These are phyloP conservation scores for Ambispora gerdemannii DNA, from an alignment of 192 early-diverging fungal species.

Conservation along the genomic window DNA sequence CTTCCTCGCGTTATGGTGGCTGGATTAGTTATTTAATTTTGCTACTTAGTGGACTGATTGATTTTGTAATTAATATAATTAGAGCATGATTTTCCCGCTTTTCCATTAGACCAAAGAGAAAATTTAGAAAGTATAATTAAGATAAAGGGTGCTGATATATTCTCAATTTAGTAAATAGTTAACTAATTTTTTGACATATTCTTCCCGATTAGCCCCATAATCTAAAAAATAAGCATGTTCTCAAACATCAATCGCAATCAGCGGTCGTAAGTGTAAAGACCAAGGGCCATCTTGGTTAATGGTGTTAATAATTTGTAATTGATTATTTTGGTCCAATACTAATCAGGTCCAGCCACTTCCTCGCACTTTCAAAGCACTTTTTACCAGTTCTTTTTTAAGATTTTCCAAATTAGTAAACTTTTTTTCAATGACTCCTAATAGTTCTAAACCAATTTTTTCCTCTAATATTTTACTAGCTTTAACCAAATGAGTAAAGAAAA, in stretches of 20 bases:
- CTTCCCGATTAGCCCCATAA: neutral
- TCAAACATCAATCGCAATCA: constrained; percentile 17
- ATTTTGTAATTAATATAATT: neutral
- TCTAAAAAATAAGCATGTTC: constrained; percentile 23
- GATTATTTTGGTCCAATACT: neutral
- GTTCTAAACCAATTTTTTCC: neutral
- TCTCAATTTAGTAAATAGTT: constrained; percentile 17
- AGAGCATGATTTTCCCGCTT: neutral
- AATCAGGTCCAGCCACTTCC: constrained; percentile 16
- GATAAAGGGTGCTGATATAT: constrained; percentile 11
- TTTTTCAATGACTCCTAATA: neutral
- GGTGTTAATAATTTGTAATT: constrained; percentile 13
- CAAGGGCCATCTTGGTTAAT: constrained; percentile 4
- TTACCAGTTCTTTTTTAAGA: constrained; percentile 2
- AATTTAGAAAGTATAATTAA: neutral
- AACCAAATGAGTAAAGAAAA: constrained; percentile 3
- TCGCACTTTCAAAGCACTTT: constrained; percentile 18
- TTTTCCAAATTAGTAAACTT: constrained; percentile 14
- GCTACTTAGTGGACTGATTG: neutral
- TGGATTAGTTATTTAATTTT: neutral
- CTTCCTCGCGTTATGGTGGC: neutral
- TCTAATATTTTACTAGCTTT: neutral
- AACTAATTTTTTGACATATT: neutral
- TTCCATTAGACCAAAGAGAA: neutral
- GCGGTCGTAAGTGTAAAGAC: neutral